Conservation (phyloP, 805 yeast genomes). For the Ogataea paraovalis region DNA sequence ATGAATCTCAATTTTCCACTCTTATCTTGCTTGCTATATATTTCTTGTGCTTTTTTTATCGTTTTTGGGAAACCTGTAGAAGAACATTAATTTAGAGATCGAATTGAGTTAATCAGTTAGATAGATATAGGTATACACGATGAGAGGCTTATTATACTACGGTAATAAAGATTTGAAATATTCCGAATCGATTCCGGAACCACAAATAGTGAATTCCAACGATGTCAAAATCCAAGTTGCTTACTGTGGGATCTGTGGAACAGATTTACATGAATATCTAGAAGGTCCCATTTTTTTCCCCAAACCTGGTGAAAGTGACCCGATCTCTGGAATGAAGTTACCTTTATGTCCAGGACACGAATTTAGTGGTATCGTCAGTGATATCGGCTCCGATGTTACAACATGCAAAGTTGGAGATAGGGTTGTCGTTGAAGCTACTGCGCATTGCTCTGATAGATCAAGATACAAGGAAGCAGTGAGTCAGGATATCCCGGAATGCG, state of each 20-base stretch:
- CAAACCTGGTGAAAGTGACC: constrained; percentile 26
- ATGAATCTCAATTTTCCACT: too few species aligned
- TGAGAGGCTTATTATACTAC: constrained; percentile 49
- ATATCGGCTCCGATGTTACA: constrained; percentile 43
- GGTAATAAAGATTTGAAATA: constrained; percentile 43
- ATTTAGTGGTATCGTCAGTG: constrained; percentile 28
- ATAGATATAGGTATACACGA: constrained; percentile 11
- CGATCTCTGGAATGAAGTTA: constrained; percentile 36
- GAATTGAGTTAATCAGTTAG: too few species aligned
- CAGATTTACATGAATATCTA: constrained; percentile 54
- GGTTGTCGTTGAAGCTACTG: constrained; percentile 61
- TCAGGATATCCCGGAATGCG: constrained; percentile 35
- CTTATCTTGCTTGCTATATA: too few species aligned
- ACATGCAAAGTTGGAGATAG: constrained; percentile 48
- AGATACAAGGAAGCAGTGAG: constrained; percentile 27
- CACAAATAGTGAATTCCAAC: constrained; percentile 21
- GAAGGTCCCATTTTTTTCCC: constrained; percentile 59
- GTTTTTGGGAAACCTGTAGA: too few species aligned
- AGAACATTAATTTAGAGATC: too few species aligned
- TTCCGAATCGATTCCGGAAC: constrained; percentile 29
- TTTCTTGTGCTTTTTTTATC: too few species aligned
- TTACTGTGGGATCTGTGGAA: constrained; percentile 63
- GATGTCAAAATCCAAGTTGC: constrained; percentile 32
- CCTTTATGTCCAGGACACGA: constrained; percentile 37
- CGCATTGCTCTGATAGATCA: constrained; percentile 40